Percentiles rank a stretch among this genome's conserved stretches.
Conservation (phyloP, 2,329 filamentous ascomycete genomes). For the Talaromyces sp. region DNA sequence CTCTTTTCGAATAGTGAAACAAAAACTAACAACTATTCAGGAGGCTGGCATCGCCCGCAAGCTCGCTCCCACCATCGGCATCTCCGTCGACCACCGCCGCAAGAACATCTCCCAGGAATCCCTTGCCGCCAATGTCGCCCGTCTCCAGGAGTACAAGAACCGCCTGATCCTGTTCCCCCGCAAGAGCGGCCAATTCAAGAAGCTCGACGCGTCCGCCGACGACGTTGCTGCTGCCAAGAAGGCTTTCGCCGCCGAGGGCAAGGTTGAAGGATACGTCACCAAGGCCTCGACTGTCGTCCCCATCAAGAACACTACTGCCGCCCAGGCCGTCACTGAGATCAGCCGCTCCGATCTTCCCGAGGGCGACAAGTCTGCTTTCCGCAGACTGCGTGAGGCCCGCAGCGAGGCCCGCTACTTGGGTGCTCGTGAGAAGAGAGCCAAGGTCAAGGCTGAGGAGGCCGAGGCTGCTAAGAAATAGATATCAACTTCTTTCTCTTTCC, state of each 20-base stretch:
- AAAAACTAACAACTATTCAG: conserved; percentile 45
- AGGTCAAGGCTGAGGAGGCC: conserved; percentile 70
- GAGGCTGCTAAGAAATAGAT: conserved; percentile 52
- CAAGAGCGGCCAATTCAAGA: conserved; percentile 90
- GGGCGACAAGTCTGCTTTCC: conserved; percentile 81
- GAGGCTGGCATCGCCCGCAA: conserved; percentile 94
- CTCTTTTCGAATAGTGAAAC: not conserved
- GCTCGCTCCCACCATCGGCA: conserved; percentile 92
- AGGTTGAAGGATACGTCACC: conserved; percentile 50
- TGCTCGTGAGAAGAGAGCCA: conserved; percentile 86
- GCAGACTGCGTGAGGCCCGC: conserved; percentile 77
- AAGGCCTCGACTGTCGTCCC: conserved; percentile 61
- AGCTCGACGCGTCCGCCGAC: conserved; percentile 80
- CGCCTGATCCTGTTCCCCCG: conserved; percentile 97
- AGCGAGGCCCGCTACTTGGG: conserved; percentile 77
- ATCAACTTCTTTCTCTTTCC: conserved; percentile 20
- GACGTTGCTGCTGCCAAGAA: conserved; percentile 68
- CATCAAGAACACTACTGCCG: conserved; percentile 59
- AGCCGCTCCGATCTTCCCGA: conserved; percentile 76
- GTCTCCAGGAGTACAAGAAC: conserved; percentile 95
- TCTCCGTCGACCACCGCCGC: conserved; percentile 92
- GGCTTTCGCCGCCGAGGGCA: conserved; percentile 44
- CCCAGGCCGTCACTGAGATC: conserved; percentile 66
- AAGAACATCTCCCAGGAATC: conserved; percentile 96
- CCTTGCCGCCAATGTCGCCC: conserved; percentile 89